Conservation (phyloP, 306 rosid species). For the Malus orientalis region DNA sequence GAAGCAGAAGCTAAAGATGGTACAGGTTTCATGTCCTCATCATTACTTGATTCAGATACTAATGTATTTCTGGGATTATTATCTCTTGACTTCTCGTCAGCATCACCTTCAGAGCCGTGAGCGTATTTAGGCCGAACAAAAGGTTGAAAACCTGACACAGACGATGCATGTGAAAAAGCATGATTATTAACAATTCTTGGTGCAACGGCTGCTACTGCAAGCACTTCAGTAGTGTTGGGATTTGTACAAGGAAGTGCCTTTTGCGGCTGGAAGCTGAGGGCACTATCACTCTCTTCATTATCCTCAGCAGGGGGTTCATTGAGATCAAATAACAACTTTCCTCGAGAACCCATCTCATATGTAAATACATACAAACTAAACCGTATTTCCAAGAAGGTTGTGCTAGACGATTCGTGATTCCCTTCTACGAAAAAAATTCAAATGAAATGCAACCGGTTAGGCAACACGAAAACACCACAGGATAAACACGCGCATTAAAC, state of each 20-base stretch:
- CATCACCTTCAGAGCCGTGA: conserved; percentile 35
- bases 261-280: conserved; percentile 50
- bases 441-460: conserved; percentile 43
- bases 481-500: neutral
- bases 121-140: conserved; percentile 59
- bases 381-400: conserved; percentile 2
- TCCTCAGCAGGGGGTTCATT: conserved; percentile 91
- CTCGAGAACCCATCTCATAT: conserved; percentile 96
- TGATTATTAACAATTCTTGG: conserved; percentile 59
- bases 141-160: conserved; percentile 90
- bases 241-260: conserved; percentile 60
- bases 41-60: conserved; percentile 29
- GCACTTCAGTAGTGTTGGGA: conserved; percentile 38
- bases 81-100: conserved; percentile 35
- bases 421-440: conserved; percentile 18
- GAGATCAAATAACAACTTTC: conserved; percentile 87
- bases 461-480: neutral
- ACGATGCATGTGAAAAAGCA: conserved; percentile 80
- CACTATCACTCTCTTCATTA: conserved; percentile 51
- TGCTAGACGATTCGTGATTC: conserved; percentile 17
- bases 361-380: conserved; percentile 65
- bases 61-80: conserved; percentile 25
- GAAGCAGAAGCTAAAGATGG: conserved; percentile 24
- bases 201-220: conserved; percentile 40
- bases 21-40: conserved; percentile 35